Evolutionary conservation across 208 protist genomes (phyloP).

Genomic region (Trypanosoma boissoni): DNA sequence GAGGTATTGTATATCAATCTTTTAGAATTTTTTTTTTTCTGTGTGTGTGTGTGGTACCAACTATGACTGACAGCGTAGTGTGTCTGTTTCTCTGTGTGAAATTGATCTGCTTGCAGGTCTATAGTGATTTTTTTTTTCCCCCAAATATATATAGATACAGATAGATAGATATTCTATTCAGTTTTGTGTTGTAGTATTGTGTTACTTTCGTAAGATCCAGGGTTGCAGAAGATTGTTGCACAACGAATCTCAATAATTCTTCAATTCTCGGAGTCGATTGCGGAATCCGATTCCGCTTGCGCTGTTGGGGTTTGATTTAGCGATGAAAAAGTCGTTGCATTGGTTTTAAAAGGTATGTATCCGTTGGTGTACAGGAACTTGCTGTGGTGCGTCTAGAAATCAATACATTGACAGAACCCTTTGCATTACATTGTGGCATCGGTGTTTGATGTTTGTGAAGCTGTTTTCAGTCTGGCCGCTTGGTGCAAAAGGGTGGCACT

Average conservation of each 20-base stretch:
- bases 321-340: constrained; percentile 40
- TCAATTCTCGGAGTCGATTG: constrained; percentile 57
- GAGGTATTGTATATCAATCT: not conserved
- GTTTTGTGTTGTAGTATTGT: not conserved
- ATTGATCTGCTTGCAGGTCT: too few relatives aligned
- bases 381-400: constrained; percentile 34
- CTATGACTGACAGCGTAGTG: too few relatives aligned
- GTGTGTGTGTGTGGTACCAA: not conserved
- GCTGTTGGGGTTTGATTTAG: constrained; percentile 39
- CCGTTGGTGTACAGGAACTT: constrained; percentile 34
- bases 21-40: not conserved
- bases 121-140: too few relatives aligned
- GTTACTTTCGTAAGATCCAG: not conserved
- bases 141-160: too few relatives aligned
- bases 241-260: constrained; percentile 16
- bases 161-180: too few relatives aligned
- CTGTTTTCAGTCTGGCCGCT: too few relatives aligned
- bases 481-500: constrained; percentile 35
- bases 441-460: constrained; percentile 35
- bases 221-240: not conserved
- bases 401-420: constrained; percentile 61
- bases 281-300: constrained; percentile 44
- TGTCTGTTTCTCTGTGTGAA: too few relatives aligned
- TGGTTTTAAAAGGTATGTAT: constrained; percentile 37
- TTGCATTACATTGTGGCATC: constrained; percentile 49